Base-by-base conservation (phyloP, 495 filamentous ascomycete genomes). In the Chlorociboria aeruginascens region DNA sequence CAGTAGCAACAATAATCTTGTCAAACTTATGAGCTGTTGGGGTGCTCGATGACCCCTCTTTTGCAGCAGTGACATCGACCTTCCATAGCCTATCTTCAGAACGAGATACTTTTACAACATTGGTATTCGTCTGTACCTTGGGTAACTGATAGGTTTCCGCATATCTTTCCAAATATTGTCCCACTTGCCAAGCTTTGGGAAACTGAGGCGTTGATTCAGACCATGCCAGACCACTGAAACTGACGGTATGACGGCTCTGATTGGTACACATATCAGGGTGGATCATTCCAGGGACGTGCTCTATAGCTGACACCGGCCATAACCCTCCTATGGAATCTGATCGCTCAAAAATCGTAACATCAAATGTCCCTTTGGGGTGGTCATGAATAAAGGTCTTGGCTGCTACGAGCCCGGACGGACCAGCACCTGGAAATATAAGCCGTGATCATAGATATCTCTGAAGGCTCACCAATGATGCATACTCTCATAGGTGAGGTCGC, bases 161-260 rank as follows among this genome's bases (percentile, higher is more conserved):
- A 65, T 89, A 94, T 3, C 61, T 61, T 49, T 79, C 64, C 14
- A 92, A 63, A 61, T 94, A 95, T 47, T 62, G 61, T 10, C 83
- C 83, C n/a, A 90, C 79, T 60, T 86, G 73, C 69, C 74, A 81
- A 6, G 87, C 88, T 11, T 68, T 74, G 8, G 86, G 87, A 51
- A 89, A 82, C 61, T 80, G 65, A 1, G 79, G 76, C 9, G 69
- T 55, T 3, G 61, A 60, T 7, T 68, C 59, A 3, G 58, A 59
- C 85, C 86, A 89, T 12, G 81, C 72, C 6, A 88, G 60, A 61
- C 93, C 88, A 9, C 85, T 84, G 60, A 94, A 92, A 35, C 77
- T 70, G 34, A 89, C 82, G 0, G 82, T 85, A 64, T 85, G 86
- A 16, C 74, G 75, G 62, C 81, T 86, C 45, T 86, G 76, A 63